Evolutionary conservation across 2,329 filamentous ascomycete genomes (phyloP), one percentile per base, ranked within the genome.

Genomic region (Aspergillus sp.): DNA sequence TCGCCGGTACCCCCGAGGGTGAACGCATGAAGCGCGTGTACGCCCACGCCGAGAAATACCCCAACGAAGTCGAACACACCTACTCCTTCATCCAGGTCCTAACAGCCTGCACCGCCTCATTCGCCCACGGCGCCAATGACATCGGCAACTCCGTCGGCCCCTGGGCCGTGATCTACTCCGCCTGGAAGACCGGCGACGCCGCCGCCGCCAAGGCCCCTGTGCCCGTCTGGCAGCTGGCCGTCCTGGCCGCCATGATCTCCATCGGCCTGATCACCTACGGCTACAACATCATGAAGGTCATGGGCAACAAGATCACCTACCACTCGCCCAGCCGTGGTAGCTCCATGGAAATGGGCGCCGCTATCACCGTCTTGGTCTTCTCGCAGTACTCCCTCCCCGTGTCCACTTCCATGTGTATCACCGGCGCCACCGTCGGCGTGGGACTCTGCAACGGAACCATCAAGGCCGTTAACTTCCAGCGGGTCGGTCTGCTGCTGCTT

Each of bases 261-360:
- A 63, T 87, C 47, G 90, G 89, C 66, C 81, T 92, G 58, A 81
- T 87, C 70, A 91, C 89, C 14, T 92, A 91, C 68, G 90, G 89
- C 10, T 92, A 91, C 80, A 91, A 92, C 80, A 92, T 92, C 78
- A 92, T 92, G 89, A 91, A 90, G 79, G 87, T 90, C 75, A 91
- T 92, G 89, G 90, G 90, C 55, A 92, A 92, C 82, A 90, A 90
- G 77, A 87, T 90, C 73, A 91, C 88, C 59, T 89, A 89, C 75
- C 87, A 90, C 74, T 85, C 82, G 3, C 83, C 83, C 4, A 80
- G 75, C 64, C 72, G 83, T 67, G 82, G 75, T 54, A 90, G 79
- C 67, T 91, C 88, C 54, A 92, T 92, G 89, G 90, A 92, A 73
- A 85, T 92, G 84, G 90, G 90, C 51, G 89, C 90, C 49, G 88